Base-by-base conservation (phyloP, 371 early-diverging fungal species). In the Phascolomyces articulosus region DNA sequence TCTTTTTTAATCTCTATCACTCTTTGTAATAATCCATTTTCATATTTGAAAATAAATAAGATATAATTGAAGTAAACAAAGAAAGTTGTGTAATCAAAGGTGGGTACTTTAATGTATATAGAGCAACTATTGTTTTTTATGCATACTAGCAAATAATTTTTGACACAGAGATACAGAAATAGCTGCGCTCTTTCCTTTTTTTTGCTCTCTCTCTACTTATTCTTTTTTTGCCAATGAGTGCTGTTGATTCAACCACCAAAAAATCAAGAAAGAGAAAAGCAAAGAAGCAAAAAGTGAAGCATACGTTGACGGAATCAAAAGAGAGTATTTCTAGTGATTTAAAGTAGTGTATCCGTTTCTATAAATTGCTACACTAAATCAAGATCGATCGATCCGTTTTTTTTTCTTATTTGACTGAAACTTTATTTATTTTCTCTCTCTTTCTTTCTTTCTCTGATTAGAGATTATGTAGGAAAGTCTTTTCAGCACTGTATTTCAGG, bases 381-480 rank as follows among this genome's bases (percentile, higher is more conserved):
- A n/a, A n/a, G n/a, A n/a, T 9, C 2, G 11, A 34, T 13, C 47
- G 47, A 47, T 24, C 26, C 23, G 23, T 7, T 24, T 51, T 20
- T 51, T 24, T 51, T 24, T n/a, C 16, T 47, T 47, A 11, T 34
- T 34, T n/a, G n/a, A 34, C 34, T 34, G 47, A 34, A 34, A 11
- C 34, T 34, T 34, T 34, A 34, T 34, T 34, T 34, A 34, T 34
- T 34, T 34, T 24, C 20, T 47, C 11, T 18, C 55, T 4, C 55
- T 18, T 23, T 55, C 31, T 29, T 29, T 29, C 24, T 15, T 38
- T n/a, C n/a, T n/a, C n/a, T n/a, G n/a, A n/a, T 1, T 27, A 85
- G 82, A 61, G 73, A 72, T 10, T 87, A 85, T 68, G 84, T 85
- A 23, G 61, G 70, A n/a, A 64, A 72, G 11, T 73, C 76, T 9